Percentiles rank a stretch among this genome's conserved stretches.
These are phyloP conservation scores for Nakazawaea ishiwadae DNA, from an alignment of 805 yeast genomes.

Conservation along the genomic window DNA sequence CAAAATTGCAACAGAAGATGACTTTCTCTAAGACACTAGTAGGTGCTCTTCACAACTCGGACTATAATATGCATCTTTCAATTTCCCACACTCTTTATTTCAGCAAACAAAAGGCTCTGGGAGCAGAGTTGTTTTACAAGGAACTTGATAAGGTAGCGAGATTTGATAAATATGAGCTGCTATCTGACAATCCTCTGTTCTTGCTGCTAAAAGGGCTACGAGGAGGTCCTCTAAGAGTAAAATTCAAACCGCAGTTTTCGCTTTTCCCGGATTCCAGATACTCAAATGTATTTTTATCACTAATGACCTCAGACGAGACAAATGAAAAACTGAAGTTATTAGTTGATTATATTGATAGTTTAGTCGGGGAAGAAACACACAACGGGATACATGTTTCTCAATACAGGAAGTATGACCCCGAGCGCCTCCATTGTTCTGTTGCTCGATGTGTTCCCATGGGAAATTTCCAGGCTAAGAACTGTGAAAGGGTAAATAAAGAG, in stretches of 20 bases:
- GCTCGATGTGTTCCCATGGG: constrained; percentile 3
- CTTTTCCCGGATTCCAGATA: neutral
- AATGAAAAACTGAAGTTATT: constrained; percentile 4
- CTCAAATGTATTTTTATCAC: neutral
- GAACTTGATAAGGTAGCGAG: constrained; percentile 5
- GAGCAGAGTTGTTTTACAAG: neutral
- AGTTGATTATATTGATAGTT: constrained; percentile 3
- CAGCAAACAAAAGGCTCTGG: neutral
- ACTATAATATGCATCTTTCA: constrained; percentile 7
- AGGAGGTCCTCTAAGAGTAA: constrained; percentile 3
- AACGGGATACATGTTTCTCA: neutral
- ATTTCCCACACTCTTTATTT: constrained; percentile 1
- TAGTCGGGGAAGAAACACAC: neutral
- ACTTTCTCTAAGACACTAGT: neutral
- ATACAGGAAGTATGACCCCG: neutral
- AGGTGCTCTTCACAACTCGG: neutral
- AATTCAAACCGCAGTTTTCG: constrained; percentile 3
- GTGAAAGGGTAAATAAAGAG: neutral
- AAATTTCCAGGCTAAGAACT: neutral
- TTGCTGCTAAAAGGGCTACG: neutral
- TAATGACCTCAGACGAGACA: constrained; percentile 3
- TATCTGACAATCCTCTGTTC: neutral
- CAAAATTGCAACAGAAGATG: neutral
- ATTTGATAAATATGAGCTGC: neutral
- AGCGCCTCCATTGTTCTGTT: constrained; percentile 1